Conservation (phyloP, 2,329 filamentous ascomycete species). For the Madurella mycetomatis region DNA sequence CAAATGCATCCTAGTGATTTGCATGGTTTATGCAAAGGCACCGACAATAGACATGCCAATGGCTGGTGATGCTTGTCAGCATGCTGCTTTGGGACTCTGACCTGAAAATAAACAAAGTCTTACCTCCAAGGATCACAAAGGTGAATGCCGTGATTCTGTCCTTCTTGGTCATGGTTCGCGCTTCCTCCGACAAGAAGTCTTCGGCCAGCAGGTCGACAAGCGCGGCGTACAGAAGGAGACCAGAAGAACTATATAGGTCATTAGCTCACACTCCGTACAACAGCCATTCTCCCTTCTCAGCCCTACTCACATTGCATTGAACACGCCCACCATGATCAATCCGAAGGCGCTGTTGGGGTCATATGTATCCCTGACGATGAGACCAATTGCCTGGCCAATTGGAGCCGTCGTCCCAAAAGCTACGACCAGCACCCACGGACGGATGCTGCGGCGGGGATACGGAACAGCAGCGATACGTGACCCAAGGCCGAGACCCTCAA, state of each 20-base stretch:
- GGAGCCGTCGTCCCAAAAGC: conserved; percentile 62
- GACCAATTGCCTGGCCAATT: conserved; percentile 60
- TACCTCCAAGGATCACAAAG: conserved; percentile 50
- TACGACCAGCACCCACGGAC: conserved; percentile 57
- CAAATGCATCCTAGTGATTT: neutral
- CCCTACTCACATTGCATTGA: conserved; percentile 56
- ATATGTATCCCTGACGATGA: conserved; percentile 52
- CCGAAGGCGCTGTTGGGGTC: conserved; percentile 61
- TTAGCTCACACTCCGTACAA: neutral
- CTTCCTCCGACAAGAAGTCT: conserved; percentile 60
- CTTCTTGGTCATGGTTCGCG: conserved; percentile 46
- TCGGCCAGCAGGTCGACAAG: conserved; percentile 61
- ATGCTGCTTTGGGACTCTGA: neutral
- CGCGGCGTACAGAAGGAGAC: conserved; percentile 58
- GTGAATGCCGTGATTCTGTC: conserved; percentile 51
- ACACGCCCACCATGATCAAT: conserved; percentile 59
- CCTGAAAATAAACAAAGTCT: neutral
- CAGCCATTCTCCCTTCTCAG: too few relatives aligned
- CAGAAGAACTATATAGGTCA: conserved; percentile 44
- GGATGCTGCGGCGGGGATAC: conserved; percentile 51
- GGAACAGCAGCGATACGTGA: conserved; percentile 65
- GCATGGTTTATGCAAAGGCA: conserved; percentile 38
- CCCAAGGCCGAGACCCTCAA: conserved; percentile 65
- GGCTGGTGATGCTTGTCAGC: conserved; percentile 30
- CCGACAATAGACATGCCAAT: conserved; percentile 45